These are phyloP conservation scores for Colletotrichum spinosum DNA, from an alignment of 2,329 filamentous ascomycete genomes.

Conservation along the genomic window DNA sequence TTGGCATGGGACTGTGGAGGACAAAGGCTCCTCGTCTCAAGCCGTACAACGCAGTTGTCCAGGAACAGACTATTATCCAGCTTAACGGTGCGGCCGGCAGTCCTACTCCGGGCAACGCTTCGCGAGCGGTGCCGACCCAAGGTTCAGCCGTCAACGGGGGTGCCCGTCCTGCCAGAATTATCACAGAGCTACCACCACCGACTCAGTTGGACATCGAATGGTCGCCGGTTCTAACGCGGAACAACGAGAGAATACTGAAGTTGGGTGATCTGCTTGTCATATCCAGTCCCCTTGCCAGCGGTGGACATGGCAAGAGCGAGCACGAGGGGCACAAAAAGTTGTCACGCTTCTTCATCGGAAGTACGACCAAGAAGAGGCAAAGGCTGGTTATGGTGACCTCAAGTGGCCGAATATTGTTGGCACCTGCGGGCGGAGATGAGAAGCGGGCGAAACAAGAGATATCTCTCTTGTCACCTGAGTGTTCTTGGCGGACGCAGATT, in stretches of 20 bases:
- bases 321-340: slow-evolving; percentile 86
- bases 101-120: slow-evolving; percentile 44
- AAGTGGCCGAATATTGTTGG: slow-evolving; percentile 88
- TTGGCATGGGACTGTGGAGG: slow-evolving; percentile 89
- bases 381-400: slow-evolving; percentile 95
- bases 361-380: slow-evolving; percentile 91
- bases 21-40: slow-evolving; percentile 89
- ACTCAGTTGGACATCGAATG: slow-evolving; percentile 98
- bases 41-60: slow-evolving; percentile 81
- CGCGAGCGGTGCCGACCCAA: slow-evolving; percentile 50
- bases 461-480: slow-evolving; percentile 81
- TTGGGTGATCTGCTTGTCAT: slow-evolving; percentile 90
- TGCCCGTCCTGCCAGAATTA: slow-evolving; percentile 79
- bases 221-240: slow-evolving; percentile 92
- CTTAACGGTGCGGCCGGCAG: slow-evolving; percentile 67
- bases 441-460: slow-evolving; percentile 96
- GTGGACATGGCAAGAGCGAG: slow-evolving; percentile 76
- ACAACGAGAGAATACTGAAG: slow-evolving; percentile 94
- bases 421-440: slow-evolving; percentile 91
- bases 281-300: slow-evolving; percentile 81
- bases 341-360: slow-evolving; percentile 91
- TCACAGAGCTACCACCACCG: slow-evolving; percentile 95
- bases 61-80: slow-evolving; percentile 80
- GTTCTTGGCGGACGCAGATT: slow-evolving; percentile 80
- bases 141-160: slow-evolving; percentile 57